Evolutionary conservation across 108 stramenopile genomes (phyloP).

Genomic region (Tribonema minus): DNA sequence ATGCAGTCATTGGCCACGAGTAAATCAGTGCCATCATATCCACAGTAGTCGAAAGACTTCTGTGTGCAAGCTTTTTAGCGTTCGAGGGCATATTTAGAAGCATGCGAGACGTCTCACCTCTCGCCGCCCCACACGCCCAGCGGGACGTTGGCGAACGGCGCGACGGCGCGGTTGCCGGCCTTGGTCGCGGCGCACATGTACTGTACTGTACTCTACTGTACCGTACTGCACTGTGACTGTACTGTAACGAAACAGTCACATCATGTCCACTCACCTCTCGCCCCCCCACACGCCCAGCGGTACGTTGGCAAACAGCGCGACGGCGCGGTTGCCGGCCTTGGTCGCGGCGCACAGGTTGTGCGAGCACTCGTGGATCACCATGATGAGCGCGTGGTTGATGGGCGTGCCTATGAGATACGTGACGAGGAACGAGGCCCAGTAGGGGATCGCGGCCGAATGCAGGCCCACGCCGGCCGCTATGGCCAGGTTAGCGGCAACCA

Average conservation of each 20-base stretch:
- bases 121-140: neutral
- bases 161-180: neutral
- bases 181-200: neutral
- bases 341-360: neutral
- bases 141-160: neutral
- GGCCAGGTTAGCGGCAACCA: neutral
- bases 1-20: too few species aligned
- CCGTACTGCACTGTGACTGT: too few species aligned
- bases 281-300: neutral
- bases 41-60: too few species aligned
- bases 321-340: neutral
- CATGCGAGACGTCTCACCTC: too few species aligned
- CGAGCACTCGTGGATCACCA: neutral
- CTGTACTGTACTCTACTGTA: too few species aligned
- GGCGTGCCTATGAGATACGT: neutral
- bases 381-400: neutral
- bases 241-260: too few species aligned
- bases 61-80: too few species aligned
- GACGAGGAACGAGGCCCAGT: neutral
- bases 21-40: too few species aligned
- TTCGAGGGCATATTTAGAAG: too few species aligned
- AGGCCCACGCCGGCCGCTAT: neutral
- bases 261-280: neutral
- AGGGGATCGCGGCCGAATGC: neutral
- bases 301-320: neutral